phyloP scores from a whole-genome alignment of 2,329 filamentous ascomycete species.

The Paracoccidioides lutzii region DNA sequence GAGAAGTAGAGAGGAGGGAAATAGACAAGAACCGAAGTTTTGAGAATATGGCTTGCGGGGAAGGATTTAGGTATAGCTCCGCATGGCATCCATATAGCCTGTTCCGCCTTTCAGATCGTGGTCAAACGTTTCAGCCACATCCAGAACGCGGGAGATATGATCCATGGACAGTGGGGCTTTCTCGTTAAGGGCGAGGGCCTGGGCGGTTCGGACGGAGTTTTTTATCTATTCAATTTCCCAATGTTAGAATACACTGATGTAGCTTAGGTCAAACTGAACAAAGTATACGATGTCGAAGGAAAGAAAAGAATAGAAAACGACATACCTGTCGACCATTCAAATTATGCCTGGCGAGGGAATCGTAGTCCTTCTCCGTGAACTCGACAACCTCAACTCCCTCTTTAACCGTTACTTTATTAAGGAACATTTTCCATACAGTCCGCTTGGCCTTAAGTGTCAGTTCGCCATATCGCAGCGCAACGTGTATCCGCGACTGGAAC shows the following conservation, averaged over 20 bases:
- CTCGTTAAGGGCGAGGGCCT: constrained; percentile 69
- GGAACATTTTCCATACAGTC: constrained; percentile 72
- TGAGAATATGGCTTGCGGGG: background rate
- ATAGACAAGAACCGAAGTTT: background rate
- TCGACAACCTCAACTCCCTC: constrained; percentile 42
- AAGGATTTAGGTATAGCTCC: constrained; percentile 48
- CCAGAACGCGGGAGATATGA: constrained; percentile 71
- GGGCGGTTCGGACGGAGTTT: constrained; percentile 71
- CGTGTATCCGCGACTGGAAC: constrained; percentile 77
- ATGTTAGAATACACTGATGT: background rate
- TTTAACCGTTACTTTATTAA: constrained; percentile 56
- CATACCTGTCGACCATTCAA: constrained; percentile 55
- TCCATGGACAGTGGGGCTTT: constrained; percentile 58
- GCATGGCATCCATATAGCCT: constrained; percentile 73
- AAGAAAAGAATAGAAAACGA: constrained; percentile 3
- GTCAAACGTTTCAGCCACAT: constrained; percentile 71
- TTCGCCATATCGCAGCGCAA: constrained; percentile 68
- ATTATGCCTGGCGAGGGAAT: constrained; percentile 52
- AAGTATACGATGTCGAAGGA: background rate
- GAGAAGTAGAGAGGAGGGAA: background rate
- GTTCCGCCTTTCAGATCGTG: constrained; percentile 68
- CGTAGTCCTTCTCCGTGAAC: constrained; percentile 50
- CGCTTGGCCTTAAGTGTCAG: constrained; percentile 60
- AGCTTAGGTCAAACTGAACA: background rate
- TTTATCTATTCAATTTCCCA: constrained; percentile 53